Evolutionary conservation across 2,329 filamentous ascomycete genomes (phyloP).

Genomic region (Verticillium klebahnii): DNA sequence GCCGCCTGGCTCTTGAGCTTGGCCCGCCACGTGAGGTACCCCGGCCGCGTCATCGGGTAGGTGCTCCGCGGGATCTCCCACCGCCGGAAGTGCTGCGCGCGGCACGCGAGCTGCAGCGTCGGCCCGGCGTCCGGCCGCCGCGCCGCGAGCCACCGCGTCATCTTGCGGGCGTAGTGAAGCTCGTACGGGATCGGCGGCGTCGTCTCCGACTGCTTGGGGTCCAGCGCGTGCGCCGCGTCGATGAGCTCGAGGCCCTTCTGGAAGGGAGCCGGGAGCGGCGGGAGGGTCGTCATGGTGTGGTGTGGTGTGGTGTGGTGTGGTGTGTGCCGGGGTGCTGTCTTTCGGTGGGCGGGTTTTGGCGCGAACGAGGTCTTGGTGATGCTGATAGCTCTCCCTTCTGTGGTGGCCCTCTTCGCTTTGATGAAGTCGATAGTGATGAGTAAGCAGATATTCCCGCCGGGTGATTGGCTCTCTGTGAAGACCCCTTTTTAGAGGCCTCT

Average conservation of each 20-base stretch:
- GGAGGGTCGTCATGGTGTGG: conserved; percentile 13
- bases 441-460: not conserved
- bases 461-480: too few species aligned
- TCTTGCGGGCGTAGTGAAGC: conserved; percentile 75
- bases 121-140: conserved; percentile 60
- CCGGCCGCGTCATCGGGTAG: conserved; percentile 69
- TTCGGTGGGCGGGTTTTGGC: too few species aligned
- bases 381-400: not conserved
- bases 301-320: not conserved
- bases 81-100: conserved; percentile 76
- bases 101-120: conserved; percentile 67
- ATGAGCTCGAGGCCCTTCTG: conserved; percentile 59
- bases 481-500: too few species aligned
- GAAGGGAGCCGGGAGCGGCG: conserved; percentile 34
- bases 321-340: not conserved
- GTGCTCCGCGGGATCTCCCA: conserved; percentile 75
- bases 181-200: conserved; percentile 61
- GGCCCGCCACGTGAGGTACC: conserved; percentile 77
- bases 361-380: not conserved
- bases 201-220: conserved; percentile 33
- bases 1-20: conserved; percentile 65
- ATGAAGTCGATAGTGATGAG: not conserved
- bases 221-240: conserved; percentile 54
- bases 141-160: conserved; percentile 66
- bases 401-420: not conserved